phyloP scores from a whole-genome alignment of 345 rosid species.

The Rhodomyrtus tomentosa region DNA sequence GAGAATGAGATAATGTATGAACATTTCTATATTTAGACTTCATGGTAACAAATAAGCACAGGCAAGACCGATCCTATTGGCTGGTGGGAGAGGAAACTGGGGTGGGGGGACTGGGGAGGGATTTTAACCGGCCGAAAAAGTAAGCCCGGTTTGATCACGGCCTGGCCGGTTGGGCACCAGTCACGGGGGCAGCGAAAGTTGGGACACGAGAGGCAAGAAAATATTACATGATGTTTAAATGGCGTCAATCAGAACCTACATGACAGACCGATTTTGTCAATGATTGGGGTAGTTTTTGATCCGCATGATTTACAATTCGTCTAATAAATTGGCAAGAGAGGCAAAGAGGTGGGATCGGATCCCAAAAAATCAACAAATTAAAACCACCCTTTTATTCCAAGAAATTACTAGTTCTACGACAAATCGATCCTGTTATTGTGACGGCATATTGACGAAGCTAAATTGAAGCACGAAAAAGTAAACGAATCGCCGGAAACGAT shows the following conservation, averaged over 20 bases:
- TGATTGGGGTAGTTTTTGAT: background rate
- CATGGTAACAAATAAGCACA: background rate
- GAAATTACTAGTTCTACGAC: background rate
- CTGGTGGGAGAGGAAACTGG: background rate
- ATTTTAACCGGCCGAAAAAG: background rate
- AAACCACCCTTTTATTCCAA: background rate
- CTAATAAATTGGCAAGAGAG: background rate
- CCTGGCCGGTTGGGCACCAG: background rate
- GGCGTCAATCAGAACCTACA: background rate
- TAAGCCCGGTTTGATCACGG: background rate
- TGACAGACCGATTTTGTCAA: background rate
- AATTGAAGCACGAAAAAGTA: background rate
- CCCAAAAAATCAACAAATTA: background rate
- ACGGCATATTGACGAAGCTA: background rate
- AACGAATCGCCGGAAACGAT: background rate
- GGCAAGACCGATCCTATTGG: background rate
- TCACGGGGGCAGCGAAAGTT: background rate
- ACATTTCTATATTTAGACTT: background rate
- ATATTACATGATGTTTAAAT: background rate
- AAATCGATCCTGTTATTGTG: background rate
- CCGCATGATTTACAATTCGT: background rate
- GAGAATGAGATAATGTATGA: background rate
- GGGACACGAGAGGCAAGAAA: background rate
- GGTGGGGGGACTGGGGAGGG: background rate
- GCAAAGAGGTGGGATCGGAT: background rate